phyloP scores from a whole-genome alignment of 2,329 filamentous ascomycete genomes.

The Arthrobotrys conoides region DNA sequence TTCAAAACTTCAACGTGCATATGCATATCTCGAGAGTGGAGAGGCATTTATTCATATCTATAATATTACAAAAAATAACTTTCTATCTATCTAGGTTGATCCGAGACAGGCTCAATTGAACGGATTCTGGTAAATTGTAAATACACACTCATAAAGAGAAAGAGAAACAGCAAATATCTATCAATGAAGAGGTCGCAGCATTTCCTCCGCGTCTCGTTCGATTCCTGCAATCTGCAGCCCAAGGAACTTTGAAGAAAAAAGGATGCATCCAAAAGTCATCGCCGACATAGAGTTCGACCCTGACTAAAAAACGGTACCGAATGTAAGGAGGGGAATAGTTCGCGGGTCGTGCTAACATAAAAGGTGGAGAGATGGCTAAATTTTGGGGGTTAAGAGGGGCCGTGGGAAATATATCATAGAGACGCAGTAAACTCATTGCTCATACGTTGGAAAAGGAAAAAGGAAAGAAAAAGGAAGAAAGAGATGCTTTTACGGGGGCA shows the following conservation, averaged over 20 bases:
- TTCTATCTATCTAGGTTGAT: constrained; percentile 7
- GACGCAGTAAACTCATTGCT: constrained; percentile 46
- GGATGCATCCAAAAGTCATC: constrained; percentile 31
- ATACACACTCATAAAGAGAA: constrained; percentile 13
- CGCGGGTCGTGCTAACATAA: constrained; percentile 12
- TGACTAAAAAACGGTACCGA: constrained; percentile 8
- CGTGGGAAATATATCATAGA: constrained; percentile 24
- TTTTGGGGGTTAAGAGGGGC: constrained; percentile 19
- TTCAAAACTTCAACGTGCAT: constrained; percentile 1
- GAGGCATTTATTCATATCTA: constrained; percentile 1
- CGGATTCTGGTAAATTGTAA: constrained; percentile 21
- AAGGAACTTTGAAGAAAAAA: constrained; percentile 1
- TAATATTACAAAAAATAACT: constrained; percentile 14
- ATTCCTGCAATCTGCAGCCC: constrained; percentile 5
- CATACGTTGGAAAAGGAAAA: not conserved
- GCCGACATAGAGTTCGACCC: constrained; percentile 17
- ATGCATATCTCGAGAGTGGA: not conserved
- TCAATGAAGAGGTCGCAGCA: constrained; percentile 19
- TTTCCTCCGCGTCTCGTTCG: constrained; percentile 28
- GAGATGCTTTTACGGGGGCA: constrained; percentile 42
- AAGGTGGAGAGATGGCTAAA: constrained; percentile 30
- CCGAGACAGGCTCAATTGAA: constrained; percentile 16
- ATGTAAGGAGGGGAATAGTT: not conserved
- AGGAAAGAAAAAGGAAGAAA: constrained; percentile 8
- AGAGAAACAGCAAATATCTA: constrained; percentile 13